These are phyloP conservation scores for Penicillium sp. DNA, from an alignment of 2,329 filamentous ascomycete species.

Conservation along the genomic window DNA sequence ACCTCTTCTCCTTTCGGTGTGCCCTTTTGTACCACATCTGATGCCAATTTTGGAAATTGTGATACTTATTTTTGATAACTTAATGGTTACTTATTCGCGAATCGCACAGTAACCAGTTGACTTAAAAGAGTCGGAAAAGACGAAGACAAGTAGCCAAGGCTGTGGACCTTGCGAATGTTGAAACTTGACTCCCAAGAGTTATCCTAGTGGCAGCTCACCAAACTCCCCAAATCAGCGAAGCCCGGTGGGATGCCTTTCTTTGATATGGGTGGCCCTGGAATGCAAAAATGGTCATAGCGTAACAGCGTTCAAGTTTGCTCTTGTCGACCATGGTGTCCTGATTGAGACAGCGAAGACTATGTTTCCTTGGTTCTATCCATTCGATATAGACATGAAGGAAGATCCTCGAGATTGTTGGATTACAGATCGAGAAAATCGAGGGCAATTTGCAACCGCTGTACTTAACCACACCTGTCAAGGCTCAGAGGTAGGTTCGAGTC, in stretches of 20 bases:
- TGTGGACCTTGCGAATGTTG: too few species aligned
- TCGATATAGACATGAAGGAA: constrained; percentile 5
- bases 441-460: neutral
- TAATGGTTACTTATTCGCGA: too few species aligned
- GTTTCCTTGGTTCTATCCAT: constrained; percentile 6
- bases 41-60: too few species aligned
- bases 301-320: constrained; percentile 6
- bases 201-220: too few species aligned
- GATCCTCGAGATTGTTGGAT: neutral
- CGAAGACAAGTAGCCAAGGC: too few species aligned
- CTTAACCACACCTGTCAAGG: neutral
- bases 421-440: constrained; percentile 1
- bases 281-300: constrained; percentile 6
- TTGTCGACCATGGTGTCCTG: constrained; percentile 6
- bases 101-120: too few species aligned
- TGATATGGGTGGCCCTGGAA: constrained; percentile 10
- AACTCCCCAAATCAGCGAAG: constrained; percentile 4
- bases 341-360: constrained; percentile 3
- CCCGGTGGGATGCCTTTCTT: constrained; percentile 6
- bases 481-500: neutral
- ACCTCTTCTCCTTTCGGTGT: too few species aligned
- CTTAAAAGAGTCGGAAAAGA: too few species aligned
- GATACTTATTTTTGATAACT: too few species aligned
- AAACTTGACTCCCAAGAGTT: too few species aligned
- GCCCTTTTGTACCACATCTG: too few species aligned